Base-by-base conservation (phyloP, 139 green algal species). In the Nannochloris sp. region DNA sequence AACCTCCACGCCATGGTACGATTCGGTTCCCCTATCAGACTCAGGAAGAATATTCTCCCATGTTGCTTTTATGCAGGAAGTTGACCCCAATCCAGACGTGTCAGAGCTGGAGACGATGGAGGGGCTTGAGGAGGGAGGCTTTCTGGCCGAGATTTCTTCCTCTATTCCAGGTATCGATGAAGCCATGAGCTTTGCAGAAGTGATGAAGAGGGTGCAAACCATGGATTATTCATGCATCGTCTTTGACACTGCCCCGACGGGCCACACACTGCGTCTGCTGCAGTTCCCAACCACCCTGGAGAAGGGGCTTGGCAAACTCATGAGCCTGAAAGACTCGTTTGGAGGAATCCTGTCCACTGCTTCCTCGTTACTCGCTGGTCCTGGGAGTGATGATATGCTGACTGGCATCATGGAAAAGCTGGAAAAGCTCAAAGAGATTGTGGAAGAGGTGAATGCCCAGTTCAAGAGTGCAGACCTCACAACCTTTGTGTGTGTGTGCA, bases 401-500 rank as follows among this genome's bases (percentile, higher is more conserved):
- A 80, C 83, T 20, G 63, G 80, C 49, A 37, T 79, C 33, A 43
- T 85, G 40, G 76, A 69, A 57, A 91, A 88, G 69, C 49, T 95
- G 26, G 86, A 92, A 20, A 61, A 77, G 51, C 62, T 86, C 33
- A 85, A 84, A 71, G 25, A 33, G 2, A 75, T 83, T 14, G 78
- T 87, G 31, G 73, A 84, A 56, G 71, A 88, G 49, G 89, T 96
- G n/a, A 95, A 95, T 49, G 61, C 43, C 23, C 92, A 98, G 77
- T 98, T 98, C 81, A 83, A 84, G 61, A 81, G 96, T 75, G 82
- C 91, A 0, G 77, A 86, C 17, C 66, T 96, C 23, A 98, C 92
- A n/a, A 98, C 92, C 1, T 98, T 98, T 77, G 91, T 98, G 60
- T 95, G 86, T 61, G 92, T 98, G 14, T 97, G 92, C 83, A 98